Base-by-base conservation (phyloP, 305 asterid species). In the Solanum aculeatissimum region DNA sequence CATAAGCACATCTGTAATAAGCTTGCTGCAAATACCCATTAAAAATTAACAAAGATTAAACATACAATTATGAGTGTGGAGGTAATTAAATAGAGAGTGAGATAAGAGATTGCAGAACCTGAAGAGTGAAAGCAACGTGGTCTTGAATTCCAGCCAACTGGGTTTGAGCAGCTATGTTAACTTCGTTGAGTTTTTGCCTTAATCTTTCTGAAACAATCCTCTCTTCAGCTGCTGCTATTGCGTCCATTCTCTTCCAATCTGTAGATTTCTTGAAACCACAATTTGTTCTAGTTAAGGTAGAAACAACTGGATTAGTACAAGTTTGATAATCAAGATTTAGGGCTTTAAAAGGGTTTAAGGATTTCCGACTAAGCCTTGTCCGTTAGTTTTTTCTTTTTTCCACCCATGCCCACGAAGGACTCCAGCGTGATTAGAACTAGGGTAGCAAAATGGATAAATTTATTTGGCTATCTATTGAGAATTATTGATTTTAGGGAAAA, bases 1-100 rank as follows among this genome's bases (percentile, higher is more conserved):
- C 96, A 80, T 95, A 86, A 32, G 98, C 98, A 74, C 99, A 97
- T 91, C 87, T 94, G 87, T 92, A 97, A 90, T 95, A 95, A 54
- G 95, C 96, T 95, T 94, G 94, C 98, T 97, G 91, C 89, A 85
- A 84, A 63, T 42, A 35, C 83, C 66, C 83, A 32, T 51, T 54
- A 7, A 47, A n/a, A 21, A 7, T 21, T 7, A 75, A 49, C 29
- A 13, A 43, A 42, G 49, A 47, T 38, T 35, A 57, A 62, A 70
- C 65, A 69, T 42, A 74, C 47, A 23, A 43, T 40, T 8, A 43
- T 45, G 23, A 27, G 16, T 11, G 4, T 47, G 9, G 51, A 25
- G 3, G n/a, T 9, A 35, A 5, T 35, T 35, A 40, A 18, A 45
- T 4, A 62, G 10, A n/a, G 4, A 79, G 7, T 18, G 10, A 29